These are phyloP conservation scores for Boletales sp. DNA, from an alignment of 768 basidiomycete genomes.

Conservation along the genomic window DNA sequence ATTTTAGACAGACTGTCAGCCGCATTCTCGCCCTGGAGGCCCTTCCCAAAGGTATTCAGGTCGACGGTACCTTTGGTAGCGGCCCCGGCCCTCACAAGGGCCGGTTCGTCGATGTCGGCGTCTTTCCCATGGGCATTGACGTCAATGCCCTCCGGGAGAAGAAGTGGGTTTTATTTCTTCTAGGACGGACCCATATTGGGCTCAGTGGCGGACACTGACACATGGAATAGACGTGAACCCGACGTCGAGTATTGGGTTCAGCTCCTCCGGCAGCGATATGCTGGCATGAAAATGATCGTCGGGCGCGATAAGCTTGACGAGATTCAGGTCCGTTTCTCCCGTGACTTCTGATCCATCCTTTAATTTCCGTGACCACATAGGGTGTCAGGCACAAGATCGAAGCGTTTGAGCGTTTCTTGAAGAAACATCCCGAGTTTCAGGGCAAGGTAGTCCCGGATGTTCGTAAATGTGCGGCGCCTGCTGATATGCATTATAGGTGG, in stretches of 20 bases:
- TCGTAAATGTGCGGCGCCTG: not conserved
- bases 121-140: slow-evolving; percentile 91
- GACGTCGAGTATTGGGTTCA: slow-evolving; percentile 84
- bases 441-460: slow-evolving; percentile 48
- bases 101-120: slow-evolving; percentile 79
- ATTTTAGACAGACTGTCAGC: slow-evolving; percentile 81
- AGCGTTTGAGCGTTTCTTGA: slow-evolving; percentile 80
- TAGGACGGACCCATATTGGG: not conserved
- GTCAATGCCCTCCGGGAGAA: slow-evolving; percentile 63
- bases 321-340: slow-evolving; percentile 43
- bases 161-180: slow-evolving; percentile 41
- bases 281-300: slow-evolving; percentile 83
- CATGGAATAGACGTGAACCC: slow-evolving; percentile 51
- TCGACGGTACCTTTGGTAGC: slow-evolving; percentile 31
- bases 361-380: slow-evolving; percentile 19
- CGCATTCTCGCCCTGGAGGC: slow-evolving; percentile 80
- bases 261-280: slow-evolving; percentile 74
- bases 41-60: slow-evolving; percentile 77
- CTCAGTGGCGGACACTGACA: slow-evolving; percentile 6
- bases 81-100: slow-evolving; percentile 25
- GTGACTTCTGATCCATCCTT: not conserved
- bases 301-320: slow-evolving; percentile 89
- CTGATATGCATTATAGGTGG: slow-evolving; percentile 40
- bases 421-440: slow-evolving; percentile 74
- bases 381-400: slow-evolving; percentile 81